phyloP scores from a whole-genome alignment of 2,329 filamentous ascomycete species.

The Seiridium unicorne region DNA sequence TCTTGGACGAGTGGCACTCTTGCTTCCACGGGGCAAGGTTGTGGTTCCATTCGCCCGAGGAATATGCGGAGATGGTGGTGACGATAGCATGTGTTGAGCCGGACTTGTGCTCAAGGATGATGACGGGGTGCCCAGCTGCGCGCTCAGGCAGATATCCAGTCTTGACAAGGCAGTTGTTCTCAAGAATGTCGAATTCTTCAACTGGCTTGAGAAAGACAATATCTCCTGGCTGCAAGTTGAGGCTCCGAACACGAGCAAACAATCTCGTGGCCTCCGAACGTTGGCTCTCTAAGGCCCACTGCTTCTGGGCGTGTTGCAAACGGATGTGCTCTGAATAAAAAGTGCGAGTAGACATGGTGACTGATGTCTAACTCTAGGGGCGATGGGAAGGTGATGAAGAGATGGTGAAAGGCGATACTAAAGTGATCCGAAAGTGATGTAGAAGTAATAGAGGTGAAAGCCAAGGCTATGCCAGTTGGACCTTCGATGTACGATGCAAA shows the following conservation, averaged over 20 bases:
- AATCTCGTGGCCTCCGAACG: background rate
- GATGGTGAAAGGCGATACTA: too few species aligned
- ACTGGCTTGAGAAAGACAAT: conserved; percentile 26
- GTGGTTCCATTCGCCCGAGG: conserved; percentile 16
- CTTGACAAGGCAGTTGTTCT: conserved; percentile 17
- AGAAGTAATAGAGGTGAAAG: too few species aligned
- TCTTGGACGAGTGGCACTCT: conserved; percentile 17
- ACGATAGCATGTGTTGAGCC: conserved; percentile 21
- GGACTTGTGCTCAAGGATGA: conserved; percentile 23
- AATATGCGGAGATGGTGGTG: conserved; percentile 31
- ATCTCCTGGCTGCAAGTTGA: conserved; percentile 21
- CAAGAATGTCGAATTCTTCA: conserved; percentile 11
- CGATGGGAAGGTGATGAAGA: too few species aligned
- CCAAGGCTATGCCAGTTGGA: too few species aligned
- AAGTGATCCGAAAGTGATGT: too few species aligned
- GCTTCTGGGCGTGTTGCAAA: background rate
- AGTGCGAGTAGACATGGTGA: too few species aligned
- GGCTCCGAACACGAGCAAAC: background rate
- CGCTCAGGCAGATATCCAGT: conserved; percentile 12
- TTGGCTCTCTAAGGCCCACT: background rate
- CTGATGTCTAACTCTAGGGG: too few species aligned
- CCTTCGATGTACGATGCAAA: too few species aligned
- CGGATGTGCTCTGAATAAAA: too few species aligned
- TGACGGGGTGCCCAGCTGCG: conserved; percentile 31
- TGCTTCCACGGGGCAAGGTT: conserved; percentile 30